phyloP scores from a whole-genome alignment of 2,329 filamentous ascomycete species.

The Alternaria burnsii region DNA sequence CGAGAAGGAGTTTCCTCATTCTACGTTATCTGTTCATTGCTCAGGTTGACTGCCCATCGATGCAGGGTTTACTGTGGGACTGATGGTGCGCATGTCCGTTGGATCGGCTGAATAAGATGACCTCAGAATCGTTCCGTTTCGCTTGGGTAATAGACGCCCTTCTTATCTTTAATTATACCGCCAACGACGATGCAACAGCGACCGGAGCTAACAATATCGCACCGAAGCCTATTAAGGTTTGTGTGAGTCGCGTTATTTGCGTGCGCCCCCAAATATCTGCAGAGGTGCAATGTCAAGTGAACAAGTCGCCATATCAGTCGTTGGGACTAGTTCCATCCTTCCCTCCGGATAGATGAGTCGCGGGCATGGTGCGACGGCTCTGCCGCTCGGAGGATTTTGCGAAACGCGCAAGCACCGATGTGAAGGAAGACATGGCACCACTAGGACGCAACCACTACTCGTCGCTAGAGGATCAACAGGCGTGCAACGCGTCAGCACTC shows the following conservation, averaged over 20 bases:
- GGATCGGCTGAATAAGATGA: constrained; percentile 9
- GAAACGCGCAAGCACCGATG: constrained; percentile 16
- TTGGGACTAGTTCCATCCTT: not conserved
- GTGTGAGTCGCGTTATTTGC: constrained; percentile 1
- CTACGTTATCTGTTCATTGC: constrained; percentile 4
- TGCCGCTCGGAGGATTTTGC: constrained; percentile 20
- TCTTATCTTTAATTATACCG: constrained; percentile 15
- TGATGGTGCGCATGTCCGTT: not conserved
- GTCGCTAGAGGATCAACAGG: constrained; percentile 12
- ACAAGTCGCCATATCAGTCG: not conserved
- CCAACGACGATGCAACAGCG: not conserved
- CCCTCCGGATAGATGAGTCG: constrained; percentile 15
- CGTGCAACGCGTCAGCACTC: constrained; percentile 17
- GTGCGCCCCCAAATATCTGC: not conserved
- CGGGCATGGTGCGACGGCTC: constrained; percentile 22
- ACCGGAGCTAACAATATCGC: not conserved
- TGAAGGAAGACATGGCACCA: constrained; percentile 6
- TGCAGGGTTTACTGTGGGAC: constrained; percentile 8
- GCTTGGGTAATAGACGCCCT: not conserved
- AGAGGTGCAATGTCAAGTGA: not conserved
- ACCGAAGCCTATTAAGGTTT: not conserved
- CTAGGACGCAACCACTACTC: not conserved
- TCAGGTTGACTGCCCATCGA: not conserved
- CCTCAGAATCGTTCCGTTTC: not conserved
- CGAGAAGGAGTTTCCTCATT: constrained; percentile 1